Evolutionary conservation across 192 early-diverging fungal genomes (phyloP), one percentile per base, ranked within the genome.

Genomic region (Podila horticola): DNA sequence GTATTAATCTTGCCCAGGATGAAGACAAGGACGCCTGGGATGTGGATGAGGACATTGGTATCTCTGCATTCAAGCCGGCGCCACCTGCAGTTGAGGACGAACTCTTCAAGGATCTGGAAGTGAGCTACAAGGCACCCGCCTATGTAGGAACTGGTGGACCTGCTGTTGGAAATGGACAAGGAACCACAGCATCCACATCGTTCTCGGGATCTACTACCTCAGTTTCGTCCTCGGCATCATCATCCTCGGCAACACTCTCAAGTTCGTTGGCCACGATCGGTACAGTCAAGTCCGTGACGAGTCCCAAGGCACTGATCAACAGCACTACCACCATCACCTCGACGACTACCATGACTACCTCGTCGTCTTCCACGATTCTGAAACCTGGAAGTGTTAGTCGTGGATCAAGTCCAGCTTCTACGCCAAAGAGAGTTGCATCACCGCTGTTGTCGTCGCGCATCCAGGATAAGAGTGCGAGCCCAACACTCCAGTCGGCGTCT

Each of bases 31-130:
- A 81, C 55, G 69, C 36, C 5, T 81, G 77, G 77, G 77, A 52
- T 22, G 33, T 61, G 57, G 77, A 81, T 11, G 77, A 58, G 4
- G 63, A 58, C 20, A n/a, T 81, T 22, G 71, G 73, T 66, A 50
- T 81, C 55, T 22, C 61, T 57, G 69, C 48, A 15, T 61, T 73
- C 34, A 55, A 69, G 11, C 70, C 63, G 66, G 34, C 59, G 45
- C 30, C 45, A 4, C 28, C 48, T 29, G 36, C 24, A 30, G 75
- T 33, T 22, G 77, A 76, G 22, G 74, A 81, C 24, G 77, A 81
- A 11, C 71, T 81, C 13, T 81, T 81, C 52, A 81, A 73, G 61
- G 77, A 81, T 65, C 52, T 81, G 62, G 77, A 73, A 29, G 77
- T 81, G 22, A 33, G 66, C 2, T 81, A 81, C 61, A 79, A 59